A percentile compares a stretch with the other conserved stretches of the same genome.
Conservation (phyloP, 2,329 filamentous ascomycete species). For the Ustulina deusta region DNA sequence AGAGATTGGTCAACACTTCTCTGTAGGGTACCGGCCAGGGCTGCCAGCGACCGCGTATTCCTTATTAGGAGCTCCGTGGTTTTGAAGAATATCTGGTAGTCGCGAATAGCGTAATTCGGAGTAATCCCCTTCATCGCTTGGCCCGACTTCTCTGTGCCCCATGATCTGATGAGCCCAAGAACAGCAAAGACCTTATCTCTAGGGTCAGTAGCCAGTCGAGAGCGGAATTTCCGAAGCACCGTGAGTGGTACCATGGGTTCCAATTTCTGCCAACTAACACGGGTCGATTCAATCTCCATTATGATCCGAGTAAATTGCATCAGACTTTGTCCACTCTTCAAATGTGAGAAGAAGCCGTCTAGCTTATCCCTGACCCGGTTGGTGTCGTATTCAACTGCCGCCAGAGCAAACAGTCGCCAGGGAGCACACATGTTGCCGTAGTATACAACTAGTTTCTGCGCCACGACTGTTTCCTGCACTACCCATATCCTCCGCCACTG, state of each 20-base stretch:
- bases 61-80: constrained; percentile 37
- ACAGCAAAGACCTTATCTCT: constrained; percentile 43
- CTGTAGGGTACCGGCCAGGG: constrained; percentile 37
- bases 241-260: constrained; percentile 35
- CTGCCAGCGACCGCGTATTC: constrained; percentile 37
- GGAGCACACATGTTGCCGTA: constrained; percentile 38
- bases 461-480: constrained; percentile 41
- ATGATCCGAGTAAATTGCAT: constrained; percentile 35
- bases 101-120: constrained; percentile 34
- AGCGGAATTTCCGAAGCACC: constrained; percentile 40
- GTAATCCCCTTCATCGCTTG: constrained; percentile 24
- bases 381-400: constrained; percentile 38
- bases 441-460: constrained; percentile 31
- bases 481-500: constrained; percentile 43
- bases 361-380: constrained; percentile 28
- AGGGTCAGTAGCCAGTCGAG: constrained; percentile 36
- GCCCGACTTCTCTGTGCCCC: constrained; percentile 35
- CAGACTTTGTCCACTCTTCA: constrained; percentile 36
- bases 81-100: constrained; percentile 27
- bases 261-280: constrained; percentile 27
- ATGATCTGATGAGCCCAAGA: constrained; percentile 39
- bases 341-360: constrained; percentile 29
- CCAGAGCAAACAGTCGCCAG: constrained; percentile 38
- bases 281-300: constrained; percentile 40
- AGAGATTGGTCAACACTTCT: background rate